A percentile compares a stretch with the other conserved stretches of the same genome.
These are phyloP conservation scores for Pichia heedii DNA, from an alignment of 805 yeast species.

Conservation along the genomic window DNA sequence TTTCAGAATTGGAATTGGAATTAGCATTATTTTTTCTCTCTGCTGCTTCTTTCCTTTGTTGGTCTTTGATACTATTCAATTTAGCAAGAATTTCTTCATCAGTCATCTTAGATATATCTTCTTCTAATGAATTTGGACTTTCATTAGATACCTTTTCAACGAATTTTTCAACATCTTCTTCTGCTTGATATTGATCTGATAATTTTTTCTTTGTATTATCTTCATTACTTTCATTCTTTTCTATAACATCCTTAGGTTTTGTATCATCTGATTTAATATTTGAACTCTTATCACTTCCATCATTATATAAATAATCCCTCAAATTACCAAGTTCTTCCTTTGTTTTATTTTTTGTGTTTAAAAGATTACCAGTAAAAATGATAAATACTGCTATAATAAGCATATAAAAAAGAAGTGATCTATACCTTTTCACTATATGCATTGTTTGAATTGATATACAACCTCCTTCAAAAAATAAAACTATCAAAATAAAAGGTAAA, in stretches of 20 bases:
- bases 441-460: not conserved
- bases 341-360: not conserved
- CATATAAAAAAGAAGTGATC: not conserved
- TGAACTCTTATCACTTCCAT: not conserved
- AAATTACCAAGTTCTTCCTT: not conserved
- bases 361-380: not conserved
- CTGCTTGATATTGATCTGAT: slow-evolving; percentile 2
- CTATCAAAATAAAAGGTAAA: not conserved
- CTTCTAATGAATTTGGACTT: not conserved
- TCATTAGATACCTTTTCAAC: not conserved
- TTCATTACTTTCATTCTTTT: not conserved
- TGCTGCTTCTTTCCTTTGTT: not conserved
- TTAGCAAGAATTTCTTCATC: slow-evolving; percentile 13
- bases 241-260: not conserved
- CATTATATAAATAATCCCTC: not conserved
- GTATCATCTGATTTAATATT: not conserved
- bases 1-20: not conserved
- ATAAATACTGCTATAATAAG: not conserved
- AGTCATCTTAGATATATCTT: slow-evolving; percentile 8
- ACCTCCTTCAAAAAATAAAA: too few species aligned
- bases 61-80: slow-evolving; percentile 4
- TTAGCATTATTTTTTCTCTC: not conserved
- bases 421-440: not conserved
- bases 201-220: not conserved
- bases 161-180: slow-evolving; percentile 4